Percentiles rank a stretch among this genome's conserved stretches.
Conservation (phyloP, 192 early-diverging fungal species). For the Coemansia sp. region DNA sequence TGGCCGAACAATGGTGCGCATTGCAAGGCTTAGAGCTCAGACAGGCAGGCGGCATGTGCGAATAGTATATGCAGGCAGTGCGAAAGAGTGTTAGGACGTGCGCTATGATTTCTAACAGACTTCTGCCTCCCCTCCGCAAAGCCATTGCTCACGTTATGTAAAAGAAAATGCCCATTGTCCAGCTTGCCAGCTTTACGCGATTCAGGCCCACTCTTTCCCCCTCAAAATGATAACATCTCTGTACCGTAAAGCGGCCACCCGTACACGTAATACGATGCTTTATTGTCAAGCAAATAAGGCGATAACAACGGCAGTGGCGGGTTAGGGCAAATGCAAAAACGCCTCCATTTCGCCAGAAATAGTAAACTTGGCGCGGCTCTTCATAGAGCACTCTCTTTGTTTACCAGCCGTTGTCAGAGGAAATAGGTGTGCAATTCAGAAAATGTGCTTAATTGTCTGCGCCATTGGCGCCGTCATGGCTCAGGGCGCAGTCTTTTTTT, state of each 20-base stretch:
- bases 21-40: not conserved
- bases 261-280: constrained; percentile 3
- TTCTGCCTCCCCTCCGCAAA: not conserved
- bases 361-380: constrained; percentile 2
- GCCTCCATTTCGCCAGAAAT: constrained; percentile 1
- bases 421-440: not conserved
- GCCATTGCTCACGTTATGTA: not conserved
- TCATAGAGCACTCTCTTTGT: constrained; percentile 1
- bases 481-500: constrained; percentile 1
- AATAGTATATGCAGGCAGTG: not conserved
- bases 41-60: not conserved
- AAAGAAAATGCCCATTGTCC: not conserved
- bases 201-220: not conserved
- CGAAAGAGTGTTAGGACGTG: not conserved
- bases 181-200: not conserved
- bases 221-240: not conserved
- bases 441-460: not conserved
- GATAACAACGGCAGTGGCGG: constrained; percentile 4
- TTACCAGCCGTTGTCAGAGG: not conserved
- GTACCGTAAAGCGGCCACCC: not conserved
- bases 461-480: not conserved
- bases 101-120: not conserved
- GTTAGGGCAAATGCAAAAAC: constrained; percentile 1
- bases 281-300: not conserved
- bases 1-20: not conserved